Conservation (phyloP, 345 rosid species). For the Aegle marmelos region DNA sequence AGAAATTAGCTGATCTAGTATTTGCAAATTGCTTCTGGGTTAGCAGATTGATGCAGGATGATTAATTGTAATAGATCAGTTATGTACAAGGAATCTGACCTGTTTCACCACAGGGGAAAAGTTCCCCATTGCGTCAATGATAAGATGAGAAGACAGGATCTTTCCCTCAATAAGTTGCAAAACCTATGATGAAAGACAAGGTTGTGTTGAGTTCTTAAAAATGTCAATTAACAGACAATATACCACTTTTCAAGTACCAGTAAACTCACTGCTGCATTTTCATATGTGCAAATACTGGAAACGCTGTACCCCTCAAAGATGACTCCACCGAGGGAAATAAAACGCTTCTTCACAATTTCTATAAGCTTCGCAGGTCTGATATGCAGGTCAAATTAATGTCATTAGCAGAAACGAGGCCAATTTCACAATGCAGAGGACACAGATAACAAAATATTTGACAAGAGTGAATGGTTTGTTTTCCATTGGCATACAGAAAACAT, state of each 20-base stretch:
- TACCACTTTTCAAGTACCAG: background rate
- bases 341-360: constrained; percentile 74
- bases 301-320: constrained; percentile 76
- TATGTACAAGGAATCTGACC: constrained; percentile 37
- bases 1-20: background rate
- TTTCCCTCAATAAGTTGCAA: constrained; percentile 70
- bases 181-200: constrained; percentile 36
- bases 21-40: background rate
- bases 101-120: constrained; percentile 91
- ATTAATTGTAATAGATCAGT: background rate
- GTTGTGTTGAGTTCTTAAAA: background rate
- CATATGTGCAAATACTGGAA: constrained; percentile 51
- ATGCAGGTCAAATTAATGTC: constrained; percentile 2
- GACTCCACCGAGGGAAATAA: constrained; percentile 75
- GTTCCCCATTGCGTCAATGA: constrained; percentile 94
- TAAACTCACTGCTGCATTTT: constrained; percentile 75
- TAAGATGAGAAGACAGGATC: constrained; percentile 57
- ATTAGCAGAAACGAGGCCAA: constrained; percentile 10
- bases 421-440: background rate
- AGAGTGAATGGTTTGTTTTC: background rate
- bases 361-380: constrained; percentile 85
- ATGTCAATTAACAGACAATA: background rate
- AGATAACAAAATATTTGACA: background rate
- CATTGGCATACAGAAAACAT: background rate
- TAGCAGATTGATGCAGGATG: background rate